These are phyloP conservation scores for Cubamyces sp. DNA, from an alignment of 768 basidiomycete species.

Conservation along the genomic window DNA sequence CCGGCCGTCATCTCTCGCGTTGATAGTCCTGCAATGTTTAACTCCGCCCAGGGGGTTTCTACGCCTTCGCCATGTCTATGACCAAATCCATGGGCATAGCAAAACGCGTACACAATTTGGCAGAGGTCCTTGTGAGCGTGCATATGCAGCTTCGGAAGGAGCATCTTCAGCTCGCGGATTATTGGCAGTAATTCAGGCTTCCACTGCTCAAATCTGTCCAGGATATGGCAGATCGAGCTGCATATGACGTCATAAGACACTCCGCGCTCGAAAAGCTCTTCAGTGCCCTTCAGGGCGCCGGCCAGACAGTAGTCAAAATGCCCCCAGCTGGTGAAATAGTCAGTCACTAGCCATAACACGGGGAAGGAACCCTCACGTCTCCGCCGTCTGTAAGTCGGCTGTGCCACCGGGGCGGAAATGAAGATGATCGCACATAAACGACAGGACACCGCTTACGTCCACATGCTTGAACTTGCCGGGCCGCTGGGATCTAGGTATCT, in stretches of 20 bases:
- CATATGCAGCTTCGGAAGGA: conserved; percentile 1
- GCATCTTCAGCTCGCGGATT: neutral
- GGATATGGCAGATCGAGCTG: neutral
- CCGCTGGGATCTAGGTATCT: neutral
- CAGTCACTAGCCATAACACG: too few relatives aligned
- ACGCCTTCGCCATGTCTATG: neutral
- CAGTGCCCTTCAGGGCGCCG: too few relatives aligned
- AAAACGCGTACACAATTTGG: neutral
- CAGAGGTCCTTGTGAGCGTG: conserved; percentile 9
- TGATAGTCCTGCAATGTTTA: neutral
- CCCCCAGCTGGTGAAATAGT: too few relatives aligned
- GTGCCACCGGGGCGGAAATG: neutral
- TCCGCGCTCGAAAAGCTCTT: neutral
- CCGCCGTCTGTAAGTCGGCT: neutral
- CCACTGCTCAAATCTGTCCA: neutral
- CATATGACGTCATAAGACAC: conserved; percentile 1
- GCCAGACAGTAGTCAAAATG: too few relatives aligned
- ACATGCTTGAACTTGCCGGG: neutral
- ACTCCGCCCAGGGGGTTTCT: neutral
- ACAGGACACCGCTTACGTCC: neutral
- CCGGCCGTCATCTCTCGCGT: conserved; percentile 8
- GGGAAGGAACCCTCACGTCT: neutral
- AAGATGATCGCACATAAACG: neutral
- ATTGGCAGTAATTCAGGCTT: neutral
- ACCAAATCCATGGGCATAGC: neutral